Conservation (phyloP, 169 alveolate genomes). For the Plasmodium adleri region DNA sequence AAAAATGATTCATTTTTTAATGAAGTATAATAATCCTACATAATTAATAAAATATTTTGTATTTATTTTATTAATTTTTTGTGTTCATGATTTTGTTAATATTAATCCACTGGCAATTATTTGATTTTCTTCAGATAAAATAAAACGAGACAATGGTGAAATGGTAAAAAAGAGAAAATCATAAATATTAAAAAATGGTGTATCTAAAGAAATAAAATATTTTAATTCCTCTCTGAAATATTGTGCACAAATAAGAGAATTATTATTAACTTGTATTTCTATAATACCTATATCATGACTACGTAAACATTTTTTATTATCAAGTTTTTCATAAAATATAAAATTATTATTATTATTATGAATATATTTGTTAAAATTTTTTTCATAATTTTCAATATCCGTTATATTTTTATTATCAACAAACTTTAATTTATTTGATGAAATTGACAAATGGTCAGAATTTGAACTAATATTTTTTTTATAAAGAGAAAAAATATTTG, state of each 20-base stretch:
- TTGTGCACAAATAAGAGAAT: slow-evolving; percentile 42
- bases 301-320: slow-evolving; percentile 59
- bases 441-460: not conserved
- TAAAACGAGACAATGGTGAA: slow-evolving; percentile 75
- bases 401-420: slow-evolving; percentile 7
- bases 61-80: too few species aligned
- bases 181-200: slow-evolving; percentile 49
- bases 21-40: too few species aligned
- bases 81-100: slow-evolving; percentile 5
- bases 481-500: slow-evolving; percentile 50
- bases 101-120: slow-evolving; percentile 74
- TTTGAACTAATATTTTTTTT: slow-evolving; percentile 36
- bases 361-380: slow-evolving; percentile 19
- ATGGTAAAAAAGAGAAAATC: slow-evolving; percentile 49
- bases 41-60: not conserved
- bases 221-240: slow-evolving; percentile 34
- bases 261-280: slow-evolving; percentile 57
- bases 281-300: slow-evolving; percentile 62
- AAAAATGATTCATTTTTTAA: too few species aligned
- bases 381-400: slow-evolving; percentile 9
- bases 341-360: slow-evolving; percentile 22
- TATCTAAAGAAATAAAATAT: slow-evolving; percentile 57
- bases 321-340: slow-evolving; percentile 37
- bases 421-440: slow-evolving; percentile 17
- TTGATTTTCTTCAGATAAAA: slow-evolving; percentile 71